Percentiles rank a stretch among this genome's conserved stretches.
phyloP scores from a whole-genome alignment of 179 eudicot genomes.

The Corrigiola litoralis region DNA sequence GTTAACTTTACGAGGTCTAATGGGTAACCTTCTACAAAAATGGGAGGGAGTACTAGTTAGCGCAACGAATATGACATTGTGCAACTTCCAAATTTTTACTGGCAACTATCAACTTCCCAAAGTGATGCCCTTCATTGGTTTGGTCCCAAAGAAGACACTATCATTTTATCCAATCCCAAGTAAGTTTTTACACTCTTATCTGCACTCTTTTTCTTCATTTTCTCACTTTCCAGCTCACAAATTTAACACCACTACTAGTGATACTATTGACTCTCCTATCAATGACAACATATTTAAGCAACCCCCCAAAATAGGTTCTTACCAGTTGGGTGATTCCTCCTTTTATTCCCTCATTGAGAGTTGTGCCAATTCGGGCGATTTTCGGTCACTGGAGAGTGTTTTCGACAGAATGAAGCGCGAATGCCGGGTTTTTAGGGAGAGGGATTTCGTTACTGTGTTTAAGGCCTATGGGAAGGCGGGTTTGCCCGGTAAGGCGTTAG shows the following conservation, averaged over 20 bases:
- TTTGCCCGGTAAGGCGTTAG: constrained; percentile 50
- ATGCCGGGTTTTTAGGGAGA: constrained; percentile 54
- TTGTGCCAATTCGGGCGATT: constrained; percentile 54
- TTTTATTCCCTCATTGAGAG: constrained; percentile 58
- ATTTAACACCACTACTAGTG: not conserved
- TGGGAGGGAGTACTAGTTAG: too few relatives aligned
- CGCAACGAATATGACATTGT: too few relatives aligned
- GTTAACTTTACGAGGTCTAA: too few relatives aligned
- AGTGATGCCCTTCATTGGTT: constrained; percentile 27
- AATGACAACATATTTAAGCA: constrained; percentile 37
- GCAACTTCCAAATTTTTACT: too few relatives aligned
- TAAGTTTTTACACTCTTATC: constrained; percentile 12
- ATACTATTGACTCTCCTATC: constrained; percentile 27
- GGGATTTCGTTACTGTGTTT: constrained; percentile 53
- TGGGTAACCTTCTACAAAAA: too few relatives aligned
- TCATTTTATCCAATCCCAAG: constrained; percentile 8
- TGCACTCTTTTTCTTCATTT: constrained; percentile 1
- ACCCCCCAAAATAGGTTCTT: constrained; percentile 51
- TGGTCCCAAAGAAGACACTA: constrained; percentile 1
- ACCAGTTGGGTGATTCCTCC: constrained; percentile 66
- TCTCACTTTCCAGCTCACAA: constrained; percentile 8
- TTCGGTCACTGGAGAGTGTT: constrained; percentile 50
- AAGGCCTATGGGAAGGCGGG: constrained; percentile 71
- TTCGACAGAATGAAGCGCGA: constrained; percentile 69
- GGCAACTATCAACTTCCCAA: too few relatives aligned